Evolutionary conservation across 257 asterid genomes (phyloP).

Genomic region (Ballota nigra): DNA sequence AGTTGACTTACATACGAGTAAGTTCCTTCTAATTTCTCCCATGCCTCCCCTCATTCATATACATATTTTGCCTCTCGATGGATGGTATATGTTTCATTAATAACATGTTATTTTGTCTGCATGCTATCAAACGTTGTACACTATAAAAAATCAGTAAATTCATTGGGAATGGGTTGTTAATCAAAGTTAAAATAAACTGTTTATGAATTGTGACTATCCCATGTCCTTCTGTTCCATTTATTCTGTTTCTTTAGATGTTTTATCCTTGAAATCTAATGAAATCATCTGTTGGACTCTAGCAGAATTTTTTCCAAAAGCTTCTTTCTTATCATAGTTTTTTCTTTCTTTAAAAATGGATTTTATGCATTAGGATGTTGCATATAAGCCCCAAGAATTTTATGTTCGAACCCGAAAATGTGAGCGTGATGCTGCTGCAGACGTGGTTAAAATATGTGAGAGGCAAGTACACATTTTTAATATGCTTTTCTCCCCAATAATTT

Average conservation of each 20-base stretch:
- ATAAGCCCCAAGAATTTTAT: constrained; percentile 82
- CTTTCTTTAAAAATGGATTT: neutral
- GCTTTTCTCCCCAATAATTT: neutral
- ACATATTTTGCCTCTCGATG: neutral
- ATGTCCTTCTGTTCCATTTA: neutral
- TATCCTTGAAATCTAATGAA: neutral
- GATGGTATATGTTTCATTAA: too few species aligned
- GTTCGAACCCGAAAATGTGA: constrained; percentile 86
- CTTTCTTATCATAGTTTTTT: neutral
- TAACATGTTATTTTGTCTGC: neutral
- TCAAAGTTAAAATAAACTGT: neutral
- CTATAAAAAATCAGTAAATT: neutral
- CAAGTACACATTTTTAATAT: constrained; percentile 32
- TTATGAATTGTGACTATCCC: neutral
- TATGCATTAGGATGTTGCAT: constrained; percentile 72
- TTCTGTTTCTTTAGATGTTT: neutral
- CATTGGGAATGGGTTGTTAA: neutral
- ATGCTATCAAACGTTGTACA: neutral
- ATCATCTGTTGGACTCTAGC: neutral
- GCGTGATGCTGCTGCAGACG: constrained; percentile 72
- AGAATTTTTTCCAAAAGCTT: neutral
- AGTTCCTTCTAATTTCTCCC: constrained; percentile 8
- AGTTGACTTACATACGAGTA: constrained; percentile 81
- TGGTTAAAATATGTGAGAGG: constrained; percentile 89
- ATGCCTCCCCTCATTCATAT: neutral